Percentiles rank a stretch among this genome's conserved stretches.
Evolutionary conservation across 78 protist genomes (phyloP).

Genomic region (Trichosphaerium sp.): DNA sequence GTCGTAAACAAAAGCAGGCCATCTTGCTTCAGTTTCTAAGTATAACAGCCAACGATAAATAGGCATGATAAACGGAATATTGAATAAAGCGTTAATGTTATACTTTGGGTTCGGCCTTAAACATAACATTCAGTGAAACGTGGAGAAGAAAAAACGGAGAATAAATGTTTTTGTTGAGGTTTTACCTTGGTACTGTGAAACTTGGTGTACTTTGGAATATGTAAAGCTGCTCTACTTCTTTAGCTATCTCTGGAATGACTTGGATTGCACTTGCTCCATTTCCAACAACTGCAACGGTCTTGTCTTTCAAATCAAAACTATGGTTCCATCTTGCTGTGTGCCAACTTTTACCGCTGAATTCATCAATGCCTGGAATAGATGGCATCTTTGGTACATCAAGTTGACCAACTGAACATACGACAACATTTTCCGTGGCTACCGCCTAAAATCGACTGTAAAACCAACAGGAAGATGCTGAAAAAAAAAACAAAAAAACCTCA

Average conservation of each 20-base stretch:
- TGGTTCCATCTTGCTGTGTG: conserved; percentile 20
- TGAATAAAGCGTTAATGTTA: too few species aligned
- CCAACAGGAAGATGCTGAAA: not conserved
- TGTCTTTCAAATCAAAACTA: not conserved
- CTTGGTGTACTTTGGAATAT: conserved; percentile 10
- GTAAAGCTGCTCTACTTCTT: not conserved
- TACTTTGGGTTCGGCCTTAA: too few species aligned
- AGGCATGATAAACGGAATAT: too few species aligned
- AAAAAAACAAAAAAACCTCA: not conserved
- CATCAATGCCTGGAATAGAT: not conserved
- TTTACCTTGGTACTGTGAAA: not conserved
- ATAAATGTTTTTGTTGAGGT: too few species aligned
- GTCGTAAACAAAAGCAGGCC: too few species aligned
- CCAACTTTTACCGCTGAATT: not conserved
- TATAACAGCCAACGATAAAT: too few species aligned
- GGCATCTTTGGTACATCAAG: conserved; percentile 5
- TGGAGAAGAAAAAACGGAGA: too few species aligned
- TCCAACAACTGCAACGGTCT: conserved; percentile 7
- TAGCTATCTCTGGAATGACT: not conserved
- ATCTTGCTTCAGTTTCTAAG: too few species aligned
- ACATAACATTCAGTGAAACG: too few species aligned
- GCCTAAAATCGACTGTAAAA: not conserved
- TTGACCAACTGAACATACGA: not conserved
- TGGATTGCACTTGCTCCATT: conserved; percentile 1
- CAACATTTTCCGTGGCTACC: not conserved